Base-by-base conservation (phyloP, 192 early-diverging fungal species). In the Phycomyces nitens region DNA sequence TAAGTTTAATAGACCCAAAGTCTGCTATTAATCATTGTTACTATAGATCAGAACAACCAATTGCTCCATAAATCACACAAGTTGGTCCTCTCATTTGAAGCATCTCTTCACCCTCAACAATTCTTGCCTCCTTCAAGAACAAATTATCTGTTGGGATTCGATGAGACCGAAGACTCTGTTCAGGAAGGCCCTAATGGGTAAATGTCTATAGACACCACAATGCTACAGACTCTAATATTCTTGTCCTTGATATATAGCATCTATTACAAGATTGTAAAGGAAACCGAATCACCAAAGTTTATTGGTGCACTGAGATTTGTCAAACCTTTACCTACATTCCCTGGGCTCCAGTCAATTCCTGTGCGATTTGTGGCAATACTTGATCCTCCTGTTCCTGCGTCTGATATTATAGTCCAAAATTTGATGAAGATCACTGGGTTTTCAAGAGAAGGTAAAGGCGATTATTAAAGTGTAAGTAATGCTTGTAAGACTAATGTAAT, bases 321-420 rank as follows among this genome's bases (percentile, higher is more conserved):
- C 5, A 68, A 73, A 20, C 15, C 40, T 21, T 47, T 55, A 11
- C 54, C 71, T 1, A 53, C 55, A 7, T 22, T 44, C 8, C 60
- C 71, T 21, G 42, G 62, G 27, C 53, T 49, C 8, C 44, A 8
- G 1, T 24, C 70, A 15, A 56, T 73, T 18, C 65, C 65, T 14
- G 39, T 73, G 29, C 56, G 65, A 34, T 68, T 73, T 63, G 66
- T 63, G 7, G 71, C 65, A 18, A 67, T 21, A 7, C 26, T 73
- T 26, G 60, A 66, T 40, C 44, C 55, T 4, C 71, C 71, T 7
- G 23, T 73, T 12, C 65, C 71, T 4, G 61, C 51, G 24, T 63
- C 71, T n/a, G 71, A 67, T 26, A 22, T 43, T 10, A 57, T 69
- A 23, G 23, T 39, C 12, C 68, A 69, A 39, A 56, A 41, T 12